phyloP scores from a whole-genome alignment of 345 rosid genomes.

The Odontarrhena argentea region DNA sequence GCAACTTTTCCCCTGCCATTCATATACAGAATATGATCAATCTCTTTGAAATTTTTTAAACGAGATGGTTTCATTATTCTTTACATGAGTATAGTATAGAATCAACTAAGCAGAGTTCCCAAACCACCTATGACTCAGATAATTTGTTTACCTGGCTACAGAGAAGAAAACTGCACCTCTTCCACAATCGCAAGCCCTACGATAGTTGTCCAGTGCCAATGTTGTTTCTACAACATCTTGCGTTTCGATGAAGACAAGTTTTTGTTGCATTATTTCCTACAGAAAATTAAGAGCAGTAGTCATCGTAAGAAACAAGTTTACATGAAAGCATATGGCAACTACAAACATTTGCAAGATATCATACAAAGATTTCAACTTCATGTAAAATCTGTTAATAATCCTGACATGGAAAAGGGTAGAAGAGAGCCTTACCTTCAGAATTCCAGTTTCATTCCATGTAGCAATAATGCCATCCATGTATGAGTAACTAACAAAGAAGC shows the following conservation, averaged over 20 bases:
- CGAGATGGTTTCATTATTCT: constrained; percentile 1
- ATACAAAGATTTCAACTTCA: neutral
- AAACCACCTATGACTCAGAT: neutral
- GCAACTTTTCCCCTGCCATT: constrained; percentile 93
- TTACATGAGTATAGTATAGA: neutral
- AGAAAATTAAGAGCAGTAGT: constrained; percentile 32
- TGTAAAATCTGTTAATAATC: constrained; percentile 8
- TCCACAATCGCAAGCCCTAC: constrained; percentile 95
- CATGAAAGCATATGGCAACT: constrained; percentile 9
- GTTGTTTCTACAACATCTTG: constrained; percentile 99
- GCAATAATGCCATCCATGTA: constrained; percentile 98
- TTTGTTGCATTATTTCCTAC: constrained; percentile 95
- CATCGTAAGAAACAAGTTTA: constrained; percentile 16
- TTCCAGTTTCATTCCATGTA: constrained; percentile 87
- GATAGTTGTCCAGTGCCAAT: constrained; percentile 92
- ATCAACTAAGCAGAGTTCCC: constrained; percentile 19
- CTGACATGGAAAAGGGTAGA: neutral
- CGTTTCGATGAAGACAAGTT: constrained; percentile 97
- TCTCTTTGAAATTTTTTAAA: neutral
- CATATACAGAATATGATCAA: constrained; percentile 9
- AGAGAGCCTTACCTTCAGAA: constrained; percentile 63
- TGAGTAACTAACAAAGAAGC: constrained; percentile 97
- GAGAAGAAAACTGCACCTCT: constrained; percentile 98
- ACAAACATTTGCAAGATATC: neutral
- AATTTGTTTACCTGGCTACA: constrained; percentile 75